A percentile compares a stretch with the other conserved stretches of the same genome.
These are phyloP conservation scores for Elaeis oleifera DNA, from an alignment of 202 grass and related monocot genomes.

Conservation along the genomic window DNA sequence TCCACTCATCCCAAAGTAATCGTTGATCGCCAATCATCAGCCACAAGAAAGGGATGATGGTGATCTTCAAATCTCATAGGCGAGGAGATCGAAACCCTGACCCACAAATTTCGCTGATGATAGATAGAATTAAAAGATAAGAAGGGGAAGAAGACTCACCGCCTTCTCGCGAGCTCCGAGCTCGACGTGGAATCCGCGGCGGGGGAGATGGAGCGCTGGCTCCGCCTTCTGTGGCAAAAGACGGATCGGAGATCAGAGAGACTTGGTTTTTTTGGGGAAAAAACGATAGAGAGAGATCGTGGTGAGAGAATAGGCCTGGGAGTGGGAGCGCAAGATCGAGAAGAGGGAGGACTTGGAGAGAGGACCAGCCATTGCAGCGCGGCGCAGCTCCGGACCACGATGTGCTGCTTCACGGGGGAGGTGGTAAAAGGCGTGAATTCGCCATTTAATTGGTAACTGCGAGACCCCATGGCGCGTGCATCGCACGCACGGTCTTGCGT, in stretches of 20 bases:
- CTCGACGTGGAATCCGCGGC: conserved; percentile 68
- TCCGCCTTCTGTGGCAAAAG: conserved; percentile 7
- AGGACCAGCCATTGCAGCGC: neutral
- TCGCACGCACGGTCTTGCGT: no score
- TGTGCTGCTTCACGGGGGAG: no score
- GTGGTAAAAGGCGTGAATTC: no score
- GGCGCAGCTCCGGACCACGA: neutral
- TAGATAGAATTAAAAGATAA: neutral
- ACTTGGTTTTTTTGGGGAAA: neutral
- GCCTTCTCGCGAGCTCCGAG: conserved; percentile 89
- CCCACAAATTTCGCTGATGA: neutral
- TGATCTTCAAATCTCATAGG: neutral
- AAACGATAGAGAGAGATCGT: neutral
- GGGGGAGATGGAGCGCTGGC: conserved; percentile 19
- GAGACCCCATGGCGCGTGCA: no score
- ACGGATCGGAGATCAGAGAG: conserved; percentile 25
- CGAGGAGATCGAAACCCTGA: conserved; percentile 12
- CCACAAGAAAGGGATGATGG: neutral
- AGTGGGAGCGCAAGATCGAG: neutral
- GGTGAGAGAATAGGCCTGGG: conserved; percentile 4
- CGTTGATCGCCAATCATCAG: no score
- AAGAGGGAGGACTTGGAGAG: neutral
- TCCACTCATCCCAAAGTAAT: no score
- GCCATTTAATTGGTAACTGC: no score
- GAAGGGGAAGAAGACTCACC: conserved; percentile 27